phyloP scores from a whole-genome alignment of 1,284 basidiomycete species.

The Tylopilus sp. region DNA sequence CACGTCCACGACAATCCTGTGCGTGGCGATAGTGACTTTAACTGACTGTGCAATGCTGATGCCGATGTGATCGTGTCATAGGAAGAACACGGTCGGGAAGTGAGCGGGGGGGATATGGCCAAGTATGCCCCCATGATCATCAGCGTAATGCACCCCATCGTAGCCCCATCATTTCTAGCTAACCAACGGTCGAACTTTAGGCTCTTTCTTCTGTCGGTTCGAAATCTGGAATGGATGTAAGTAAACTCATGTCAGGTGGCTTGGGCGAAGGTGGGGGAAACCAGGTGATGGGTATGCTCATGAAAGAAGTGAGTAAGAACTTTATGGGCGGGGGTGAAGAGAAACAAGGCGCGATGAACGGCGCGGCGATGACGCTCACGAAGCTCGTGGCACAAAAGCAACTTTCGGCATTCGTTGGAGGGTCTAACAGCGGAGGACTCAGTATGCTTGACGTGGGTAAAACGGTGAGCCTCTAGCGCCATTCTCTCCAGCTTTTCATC shows the following conservation, averaged over 20 bases:
- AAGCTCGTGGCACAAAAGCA: conserved; percentile 81
- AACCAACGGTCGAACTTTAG: conserved; percentile 22
- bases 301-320: conserved; percentile 82
- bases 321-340: conserved; percentile 77
- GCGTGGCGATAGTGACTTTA: conserved; percentile 14
- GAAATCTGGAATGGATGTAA: conserved; percentile 29
- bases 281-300: conserved; percentile 82
- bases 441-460: conserved; percentile 67
- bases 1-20: conserved; percentile 39
- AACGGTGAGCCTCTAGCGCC: conserved; percentile 36
- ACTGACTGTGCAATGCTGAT: conserved; percentile 1
- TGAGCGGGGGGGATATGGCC: conserved; percentile 23
- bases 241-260: conserved; percentile 46
- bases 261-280: conserved; percentile 58
- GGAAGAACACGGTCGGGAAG: conserved; percentile 29
- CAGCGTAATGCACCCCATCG: conserved; percentile 18
- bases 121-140: conserved; percentile 36
- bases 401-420: conserved; percentile 63
- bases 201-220: conserved; percentile 31
- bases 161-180: conserved; percentile 9
- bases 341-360: conserved; percentile 86
- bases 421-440: conserved; percentile 74
- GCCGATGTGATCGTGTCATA: conserved; percentile 12
- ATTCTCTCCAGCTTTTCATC: too few species aligned
- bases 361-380: conserved; percentile 87